Conservation (phyloP, 805 yeast species). For the Hanseniaspora occidentalis region DNA sequence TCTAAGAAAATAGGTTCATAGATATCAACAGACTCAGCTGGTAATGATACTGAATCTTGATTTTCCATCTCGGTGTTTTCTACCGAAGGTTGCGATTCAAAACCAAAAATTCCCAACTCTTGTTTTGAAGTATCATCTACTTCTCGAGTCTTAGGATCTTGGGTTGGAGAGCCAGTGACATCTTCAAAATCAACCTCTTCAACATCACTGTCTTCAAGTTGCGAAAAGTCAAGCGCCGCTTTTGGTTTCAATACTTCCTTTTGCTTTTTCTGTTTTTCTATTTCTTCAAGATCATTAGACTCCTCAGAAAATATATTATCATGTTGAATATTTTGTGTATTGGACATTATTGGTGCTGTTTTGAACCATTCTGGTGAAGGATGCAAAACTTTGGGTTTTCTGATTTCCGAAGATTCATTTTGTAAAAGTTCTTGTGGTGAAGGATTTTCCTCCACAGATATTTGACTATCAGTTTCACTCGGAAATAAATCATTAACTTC, state of each 20-base stretch:
- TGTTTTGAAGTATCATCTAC: neutral
- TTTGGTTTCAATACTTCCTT: constrained; percentile 4
- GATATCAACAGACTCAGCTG: constrained; percentile 8
- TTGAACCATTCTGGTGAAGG: neutral
- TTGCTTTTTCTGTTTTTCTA: neutral
- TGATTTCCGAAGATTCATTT: no score
- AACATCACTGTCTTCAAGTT: neutral
- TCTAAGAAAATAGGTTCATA: constrained; percentile 61
- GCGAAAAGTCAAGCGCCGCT: neutral
- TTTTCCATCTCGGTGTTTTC: no score
- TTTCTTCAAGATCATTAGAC: neutral
- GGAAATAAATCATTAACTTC: no score
- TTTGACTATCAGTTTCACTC: no score
- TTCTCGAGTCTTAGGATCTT: neutral
- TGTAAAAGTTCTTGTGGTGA: no score
- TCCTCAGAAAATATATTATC: neutral
- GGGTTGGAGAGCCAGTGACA: neutral
- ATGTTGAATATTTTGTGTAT: neutral
- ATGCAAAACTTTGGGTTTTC: no score
- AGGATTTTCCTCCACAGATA: no score
- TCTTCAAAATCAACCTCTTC: neutral
- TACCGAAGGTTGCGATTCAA: no score
- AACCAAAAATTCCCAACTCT: no score
- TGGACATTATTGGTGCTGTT: neutral
- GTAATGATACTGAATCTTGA: neutral